phyloP scores from a whole-genome alignment of 2,329 filamentous ascomycete species.

The Scedosporium minutisporum region DNA sequence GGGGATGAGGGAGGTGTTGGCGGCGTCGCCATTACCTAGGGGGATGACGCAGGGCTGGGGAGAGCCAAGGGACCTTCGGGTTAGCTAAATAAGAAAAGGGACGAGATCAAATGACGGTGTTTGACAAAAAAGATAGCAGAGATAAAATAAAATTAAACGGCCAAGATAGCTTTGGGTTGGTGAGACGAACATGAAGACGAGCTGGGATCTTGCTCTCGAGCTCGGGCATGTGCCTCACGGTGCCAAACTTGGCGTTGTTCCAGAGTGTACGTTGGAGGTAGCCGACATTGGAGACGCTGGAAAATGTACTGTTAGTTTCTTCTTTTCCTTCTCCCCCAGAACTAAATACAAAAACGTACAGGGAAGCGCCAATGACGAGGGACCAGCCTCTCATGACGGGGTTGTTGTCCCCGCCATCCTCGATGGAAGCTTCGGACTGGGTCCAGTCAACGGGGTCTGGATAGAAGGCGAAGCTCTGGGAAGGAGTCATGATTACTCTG shows the following conservation, averaged over 20 bases:
- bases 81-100: no score
- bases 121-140: neutral
- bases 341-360: conserved; percentile 35
- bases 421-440: conserved; percentile 13
- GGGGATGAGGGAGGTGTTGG: conserved; percentile 21
- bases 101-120: neutral
- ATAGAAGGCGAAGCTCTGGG: conserved; percentile 30
- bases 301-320: conserved; percentile 2
- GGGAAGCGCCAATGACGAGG: conserved; percentile 49
- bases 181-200: conserved; percentile 36
- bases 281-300: conserved; percentile 49
- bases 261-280: conserved; percentile 58
- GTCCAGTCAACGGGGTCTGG: conserved; percentile 24
- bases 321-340: neutral
- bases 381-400: conserved; percentile 59
- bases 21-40: conserved; percentile 25
- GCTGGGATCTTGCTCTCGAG: conserved; percentile 33
- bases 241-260: conserved; percentile 53
- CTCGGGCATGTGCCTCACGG: conserved; percentile 33
- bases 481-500: conserved; percentile 6
- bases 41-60: conserved; percentile 48
- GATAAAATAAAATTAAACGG: neutral
- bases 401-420: conserved; percentile 45
- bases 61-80: neutral
- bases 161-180: neutral